phyloP scores from a whole-genome alignment of 2,329 filamentous ascomycete genomes.

The Aspergillus sp. region DNA sequence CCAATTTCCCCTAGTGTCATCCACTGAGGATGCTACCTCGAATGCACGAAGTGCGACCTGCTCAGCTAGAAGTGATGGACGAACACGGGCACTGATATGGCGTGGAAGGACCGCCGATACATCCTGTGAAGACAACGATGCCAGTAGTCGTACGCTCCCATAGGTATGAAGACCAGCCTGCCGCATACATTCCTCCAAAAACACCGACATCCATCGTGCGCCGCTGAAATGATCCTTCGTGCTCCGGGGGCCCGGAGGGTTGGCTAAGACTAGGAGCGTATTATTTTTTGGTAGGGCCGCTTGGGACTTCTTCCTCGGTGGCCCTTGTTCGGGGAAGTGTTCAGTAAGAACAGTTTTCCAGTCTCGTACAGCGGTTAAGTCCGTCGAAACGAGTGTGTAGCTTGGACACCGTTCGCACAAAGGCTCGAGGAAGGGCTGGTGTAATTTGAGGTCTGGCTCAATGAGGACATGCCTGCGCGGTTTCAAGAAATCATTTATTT shows the following conservation, averaged over 20 bases:
- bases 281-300: conserved; percentile 61
- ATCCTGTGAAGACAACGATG: conserved; percentile 68
- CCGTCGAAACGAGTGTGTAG: conserved; percentile 52
- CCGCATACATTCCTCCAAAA: conserved; percentile 55
- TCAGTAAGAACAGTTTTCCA: conserved; percentile 42
- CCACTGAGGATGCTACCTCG: conserved; percentile 54
- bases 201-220: conserved; percentile 60
- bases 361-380: conserved; percentile 60
- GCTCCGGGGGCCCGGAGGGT: conserved; percentile 59
- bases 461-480: conserved; percentile 82
- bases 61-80: conserved; percentile 60
- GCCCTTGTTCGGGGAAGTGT: conserved; percentile 56
- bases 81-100: conserved; percentile 55
- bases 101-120: conserved; percentile 62
- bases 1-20: conserved; percentile 25
- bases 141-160: conserved; percentile 75
- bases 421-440: conserved; percentile 60
- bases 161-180: conserved; percentile 68
- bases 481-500: conserved; percentile 70
- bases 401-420: conserved; percentile 52
- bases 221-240: conserved; percentile 47
- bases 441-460: conserved; percentile 65
- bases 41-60: conserved; percentile 42
- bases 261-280: conserved; percentile 70
- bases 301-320: conserved; percentile 38